Conservation (phyloP, 1,139 yeast genomes). For the Candida dubliniensis region DNA sequence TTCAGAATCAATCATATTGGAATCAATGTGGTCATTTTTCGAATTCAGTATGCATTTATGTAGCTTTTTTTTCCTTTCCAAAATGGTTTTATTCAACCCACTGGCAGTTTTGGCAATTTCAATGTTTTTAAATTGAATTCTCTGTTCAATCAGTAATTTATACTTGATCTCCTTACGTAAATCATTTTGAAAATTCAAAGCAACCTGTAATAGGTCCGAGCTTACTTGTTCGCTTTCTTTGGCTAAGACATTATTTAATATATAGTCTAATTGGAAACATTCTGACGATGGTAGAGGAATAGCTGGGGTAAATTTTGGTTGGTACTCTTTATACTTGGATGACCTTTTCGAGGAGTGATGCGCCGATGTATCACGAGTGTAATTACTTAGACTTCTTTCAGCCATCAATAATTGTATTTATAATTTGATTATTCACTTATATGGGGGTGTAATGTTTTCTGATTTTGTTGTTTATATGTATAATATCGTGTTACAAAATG, state of each 20-base stretch:
- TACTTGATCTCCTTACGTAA: conserved; percentile 36
- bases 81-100: conserved; percentile 22
- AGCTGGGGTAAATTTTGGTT: conserved; percentile 14
- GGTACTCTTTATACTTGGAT: conserved; percentile 13
- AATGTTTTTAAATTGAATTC: conserved; percentile 37
- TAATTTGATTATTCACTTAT: no score
- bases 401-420: background rate
- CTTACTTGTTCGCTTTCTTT: conserved; percentile 36
- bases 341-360: conserved; percentile 4
- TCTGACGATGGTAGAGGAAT: conserved; percentile 35
- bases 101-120: conserved; percentile 31
- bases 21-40: conserved; percentile 8
- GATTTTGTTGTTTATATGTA: no score
- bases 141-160: conserved; percentile 38
- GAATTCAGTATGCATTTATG: conserved; percentile 13
- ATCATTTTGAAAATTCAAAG: conserved; percentile 41
- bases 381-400: background rate
- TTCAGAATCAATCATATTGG: conserved; percentile 16
- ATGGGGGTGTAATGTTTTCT: no score
- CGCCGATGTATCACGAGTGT: background rate
- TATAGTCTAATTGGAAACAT: conserved; percentile 38
- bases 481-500: no score
- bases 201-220: conserved; percentile 33
- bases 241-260: conserved; percentile 31
- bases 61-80: conserved; percentile 21